phyloP scores from a whole-genome alignment of 2,329 filamentous ascomycete species.

The Ophiocordyceps unilateralis region DNA sequence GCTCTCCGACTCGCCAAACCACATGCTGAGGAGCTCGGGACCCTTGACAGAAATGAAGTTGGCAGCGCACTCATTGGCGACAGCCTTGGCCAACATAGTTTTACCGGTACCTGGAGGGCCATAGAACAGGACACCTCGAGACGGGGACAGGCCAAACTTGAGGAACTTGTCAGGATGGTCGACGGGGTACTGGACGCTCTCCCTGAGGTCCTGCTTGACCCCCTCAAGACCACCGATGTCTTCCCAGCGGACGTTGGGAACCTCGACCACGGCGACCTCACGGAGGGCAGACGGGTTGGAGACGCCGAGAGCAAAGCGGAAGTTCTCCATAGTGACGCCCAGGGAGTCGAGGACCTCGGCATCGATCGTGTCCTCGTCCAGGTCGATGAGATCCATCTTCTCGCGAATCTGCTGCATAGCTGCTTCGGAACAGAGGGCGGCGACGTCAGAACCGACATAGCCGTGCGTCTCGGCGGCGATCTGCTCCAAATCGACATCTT shows the following conservation, averaged over 20 bases:
- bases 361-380: conserved; percentile 97
- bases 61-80: conserved; percentile 96
- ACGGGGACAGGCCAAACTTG: conserved; percentile 97
- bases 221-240: conserved; percentile 96
- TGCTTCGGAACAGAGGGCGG: conserved; percentile 94
- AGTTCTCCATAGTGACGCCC: conserved; percentile 99
- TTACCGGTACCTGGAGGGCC: conserved; percentile 99
- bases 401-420: conserved; percentile 99
- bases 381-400: conserved; percentile 99
- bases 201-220: conserved; percentile 98
- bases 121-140: conserved; percentile 96
- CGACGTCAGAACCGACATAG: conserved; percentile 96
- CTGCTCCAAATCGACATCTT: conserved; percentile 91
- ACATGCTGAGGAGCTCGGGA: conserved; percentile 96
- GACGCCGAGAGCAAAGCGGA: conserved; percentile 93
- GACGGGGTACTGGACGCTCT: conserved; percentile 96
- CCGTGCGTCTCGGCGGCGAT: conserved; percentile 97
- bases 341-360: conserved; percentile 96
- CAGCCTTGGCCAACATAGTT: conserved; percentile 97
- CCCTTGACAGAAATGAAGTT: conserved; percentile 99
- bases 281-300: conserved; percentile 97
- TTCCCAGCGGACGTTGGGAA: conserved; percentile 98
- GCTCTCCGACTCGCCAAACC: conserved; percentile 99
- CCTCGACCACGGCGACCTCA: conserved; percentile 96
- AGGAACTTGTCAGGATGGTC: conserved; percentile 99